Percentiles rank a stretch among this genome's conserved stretches.
These are phyloP conservation scores for Globisporangium cederbergense DNA, from an alignment of 352 stramenopile species.

Conservation along the genomic window DNA sequence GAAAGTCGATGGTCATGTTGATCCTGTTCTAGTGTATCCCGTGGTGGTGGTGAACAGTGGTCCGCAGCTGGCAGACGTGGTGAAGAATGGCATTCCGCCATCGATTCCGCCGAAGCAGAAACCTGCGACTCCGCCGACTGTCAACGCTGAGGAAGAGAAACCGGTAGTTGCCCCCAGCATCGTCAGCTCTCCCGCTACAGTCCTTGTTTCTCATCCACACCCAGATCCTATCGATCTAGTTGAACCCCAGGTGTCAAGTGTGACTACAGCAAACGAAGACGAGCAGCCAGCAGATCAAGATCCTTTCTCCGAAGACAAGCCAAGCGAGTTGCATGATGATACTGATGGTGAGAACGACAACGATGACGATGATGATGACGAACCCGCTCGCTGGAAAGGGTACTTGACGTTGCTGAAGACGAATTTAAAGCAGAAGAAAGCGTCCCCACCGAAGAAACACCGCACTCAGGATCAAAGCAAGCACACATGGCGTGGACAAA, in stretches of 20 bases:
- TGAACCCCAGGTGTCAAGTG: not conserved
- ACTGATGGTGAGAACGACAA: not conserved
- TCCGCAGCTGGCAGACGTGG: conserved; percentile 2
- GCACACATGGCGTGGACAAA: not conserved
- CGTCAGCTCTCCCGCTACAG: not conserved
- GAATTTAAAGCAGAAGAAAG: conserved; percentile 32
- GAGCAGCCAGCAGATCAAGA: not conserved
- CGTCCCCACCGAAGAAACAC: conserved; percentile 18
- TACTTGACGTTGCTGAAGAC: conserved; percentile 37
- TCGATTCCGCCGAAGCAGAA: not conserved
- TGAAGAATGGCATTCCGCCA: conserved; percentile 6
- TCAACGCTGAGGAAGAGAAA: not conserved
- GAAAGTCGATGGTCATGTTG: not conserved
- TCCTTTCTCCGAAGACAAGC: not conserved
- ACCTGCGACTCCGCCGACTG: not conserved
- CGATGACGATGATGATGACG: not conserved
- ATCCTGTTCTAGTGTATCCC: not conserved
- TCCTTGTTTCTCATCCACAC: not conserved
- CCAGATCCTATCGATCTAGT: not conserved
- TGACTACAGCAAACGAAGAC: not conserved
- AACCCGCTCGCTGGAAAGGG: conserved; percentile 30
- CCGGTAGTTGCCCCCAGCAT: not conserved
- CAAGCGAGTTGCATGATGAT: not conserved
- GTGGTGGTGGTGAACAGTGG: not conserved
- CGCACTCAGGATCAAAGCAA: conserved; percentile 11